Evolutionary conservation across 768 basidiomycete species (phyloP).

Genomic region (Suillus cothurnatus): DNA sequence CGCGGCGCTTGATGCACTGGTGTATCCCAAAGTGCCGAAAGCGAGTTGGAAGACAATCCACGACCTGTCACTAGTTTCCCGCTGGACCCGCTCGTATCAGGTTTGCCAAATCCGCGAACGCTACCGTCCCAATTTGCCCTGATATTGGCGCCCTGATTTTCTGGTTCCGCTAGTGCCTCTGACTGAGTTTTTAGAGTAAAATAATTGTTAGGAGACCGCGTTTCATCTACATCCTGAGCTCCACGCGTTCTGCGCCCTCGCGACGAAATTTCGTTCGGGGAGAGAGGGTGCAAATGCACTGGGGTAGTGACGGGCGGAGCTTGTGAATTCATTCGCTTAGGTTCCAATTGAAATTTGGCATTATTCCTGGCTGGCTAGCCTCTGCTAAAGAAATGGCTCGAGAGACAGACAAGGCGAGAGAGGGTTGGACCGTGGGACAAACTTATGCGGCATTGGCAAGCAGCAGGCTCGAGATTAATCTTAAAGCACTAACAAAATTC

Average conservation of each 20-base stretch:
- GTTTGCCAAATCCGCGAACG: slow-evolving; percentile 56
- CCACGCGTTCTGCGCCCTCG: slow-evolving; percentile 52
- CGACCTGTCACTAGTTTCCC: slow-evolving; percentile 22
- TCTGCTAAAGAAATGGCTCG: not conserved
- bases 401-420: not conserved
- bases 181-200: slow-evolving; percentile 64
- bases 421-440: slow-evolving; percentile 8
- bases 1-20: slow-evolving; percentile 28
- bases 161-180: slow-evolving; percentile 42
- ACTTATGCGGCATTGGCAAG: not conserved
- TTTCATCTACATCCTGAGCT: slow-evolving; percentile 32
- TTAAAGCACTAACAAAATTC: not conserved
- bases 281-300: slow-evolving; percentile 74
- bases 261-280: slow-evolving; percentile 51
- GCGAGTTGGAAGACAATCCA: slow-evolving; percentile 36
- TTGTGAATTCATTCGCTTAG: slow-evolving; percentile 27
- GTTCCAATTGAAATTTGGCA: slow-evolving; percentile 14
- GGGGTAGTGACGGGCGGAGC: slow-evolving; percentile 46
- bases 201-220: slow-evolving; percentile 50
- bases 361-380: slow-evolving; percentile 7
- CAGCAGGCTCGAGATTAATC: not conserved
- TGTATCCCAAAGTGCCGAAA: slow-evolving; percentile 45
- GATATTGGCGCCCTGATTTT: slow-evolving; percentile 25
- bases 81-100: slow-evolving; percentile 33
- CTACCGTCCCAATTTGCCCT: slow-evolving; percentile 52